These are phyloP conservation scores for Neonectria punicea DNA, from an alignment of 2,329 filamentous ascomycete species.

Conservation along the genomic window DNA sequence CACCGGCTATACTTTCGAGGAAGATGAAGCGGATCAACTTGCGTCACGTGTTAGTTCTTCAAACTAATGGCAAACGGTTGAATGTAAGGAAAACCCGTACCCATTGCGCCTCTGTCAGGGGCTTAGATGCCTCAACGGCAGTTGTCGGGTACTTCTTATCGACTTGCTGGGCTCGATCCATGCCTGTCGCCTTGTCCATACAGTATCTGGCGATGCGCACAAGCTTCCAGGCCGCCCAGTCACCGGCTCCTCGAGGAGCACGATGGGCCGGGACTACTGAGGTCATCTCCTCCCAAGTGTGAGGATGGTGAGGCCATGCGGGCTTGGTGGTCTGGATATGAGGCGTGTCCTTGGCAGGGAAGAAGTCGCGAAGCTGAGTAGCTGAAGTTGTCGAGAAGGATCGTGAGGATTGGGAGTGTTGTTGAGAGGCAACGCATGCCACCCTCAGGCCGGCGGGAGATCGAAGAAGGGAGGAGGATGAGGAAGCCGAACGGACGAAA, in stretches of 20 bases:
- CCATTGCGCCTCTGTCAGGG: slow-evolving; percentile 89
- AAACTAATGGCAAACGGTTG: neutral
- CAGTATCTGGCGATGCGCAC: slow-evolving; percentile 81
- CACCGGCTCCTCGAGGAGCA: slow-evolving; percentile 75
- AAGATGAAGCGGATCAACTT: slow-evolving; percentile 87
- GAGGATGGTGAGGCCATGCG: slow-evolving; percentile 78
- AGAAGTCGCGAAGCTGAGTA: slow-evolving; percentile 66
- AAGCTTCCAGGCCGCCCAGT: slow-evolving; percentile 80
- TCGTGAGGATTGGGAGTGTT: slow-evolving; percentile 40
- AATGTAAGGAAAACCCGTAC: slow-evolving; percentile 45
- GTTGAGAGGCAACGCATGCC: slow-evolving; percentile 29
- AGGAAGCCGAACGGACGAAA: slow-evolving; percentile 26
- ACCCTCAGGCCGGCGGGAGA: slow-evolving; percentile 27
- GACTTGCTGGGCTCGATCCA: slow-evolving; percentile 75
- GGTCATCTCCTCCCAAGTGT: slow-evolving; percentile 83
- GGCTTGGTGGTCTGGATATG: slow-evolving; percentile 71
- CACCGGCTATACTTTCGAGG: slow-evolving; percentile 92
- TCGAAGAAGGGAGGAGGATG: slow-evolving; percentile 27
- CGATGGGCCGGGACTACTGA: slow-evolving; percentile 81
- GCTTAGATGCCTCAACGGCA: slow-evolving; percentile 61
- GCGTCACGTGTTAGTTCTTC: slow-evolving; percentile 24
- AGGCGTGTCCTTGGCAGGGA: slow-evolving; percentile 69
- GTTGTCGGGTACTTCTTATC: slow-evolving; percentile 68
- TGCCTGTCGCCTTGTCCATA: slow-evolving; percentile 84
- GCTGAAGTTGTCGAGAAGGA: slow-evolving; percentile 62